Evolutionary conservation across 495 filamentous ascomycete species (phyloP).

Genomic region (Annulohypoxylon bovei): DNA sequence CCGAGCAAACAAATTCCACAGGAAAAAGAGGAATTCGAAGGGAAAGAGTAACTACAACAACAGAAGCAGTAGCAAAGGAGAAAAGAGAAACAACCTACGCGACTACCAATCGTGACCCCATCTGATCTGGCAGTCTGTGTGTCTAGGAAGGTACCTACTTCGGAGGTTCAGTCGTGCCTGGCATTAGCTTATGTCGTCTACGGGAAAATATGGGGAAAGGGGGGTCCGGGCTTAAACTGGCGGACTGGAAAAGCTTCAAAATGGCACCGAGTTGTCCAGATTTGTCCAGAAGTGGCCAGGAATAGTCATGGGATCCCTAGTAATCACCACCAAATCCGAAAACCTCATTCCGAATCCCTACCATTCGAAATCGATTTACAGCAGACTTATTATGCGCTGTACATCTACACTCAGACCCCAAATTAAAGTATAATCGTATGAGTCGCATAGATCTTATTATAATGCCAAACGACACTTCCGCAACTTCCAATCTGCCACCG

Average conservation of each 20-base stretch:
- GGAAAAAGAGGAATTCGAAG: conserved; percentile 16
- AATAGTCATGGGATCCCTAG: conserved; percentile 33
- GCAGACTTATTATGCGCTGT: neutral
- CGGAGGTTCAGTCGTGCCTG: conserved; percentile 33
- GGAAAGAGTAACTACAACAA: conserved; percentile 9
- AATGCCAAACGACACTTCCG: neutral
- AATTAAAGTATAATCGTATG: conserved; percentile 5
- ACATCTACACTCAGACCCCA: neutral
- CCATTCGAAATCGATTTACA: conserved; percentile 10
- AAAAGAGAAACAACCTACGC: conserved; percentile 19
- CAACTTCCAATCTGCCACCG: neutral
- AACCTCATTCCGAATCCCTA: conserved; percentile 37
- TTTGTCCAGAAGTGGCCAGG: too few relatives aligned
- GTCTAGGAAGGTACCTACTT: conserved; percentile 1
- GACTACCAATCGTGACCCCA: conserved; percentile 23
- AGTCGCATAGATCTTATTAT: neutral
- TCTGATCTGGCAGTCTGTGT: neutral
- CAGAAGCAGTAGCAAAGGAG: neutral
- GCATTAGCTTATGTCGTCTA: conserved; percentile 41
- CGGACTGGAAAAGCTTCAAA: conserved; percentile 19
- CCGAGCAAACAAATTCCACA: conserved; percentile 23
- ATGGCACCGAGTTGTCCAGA: conserved; percentile 18
- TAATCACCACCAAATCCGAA: conserved; percentile 19
- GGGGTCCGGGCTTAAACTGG: conserved; percentile 17
- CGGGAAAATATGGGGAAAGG: conserved; percentile 31